Percentiles rank a stretch among this genome's conserved stretches.
These are phyloP conservation scores for Linaria vulgaris DNA, from an alignment of 257 asterid species.

Conservation along the genomic window DNA sequence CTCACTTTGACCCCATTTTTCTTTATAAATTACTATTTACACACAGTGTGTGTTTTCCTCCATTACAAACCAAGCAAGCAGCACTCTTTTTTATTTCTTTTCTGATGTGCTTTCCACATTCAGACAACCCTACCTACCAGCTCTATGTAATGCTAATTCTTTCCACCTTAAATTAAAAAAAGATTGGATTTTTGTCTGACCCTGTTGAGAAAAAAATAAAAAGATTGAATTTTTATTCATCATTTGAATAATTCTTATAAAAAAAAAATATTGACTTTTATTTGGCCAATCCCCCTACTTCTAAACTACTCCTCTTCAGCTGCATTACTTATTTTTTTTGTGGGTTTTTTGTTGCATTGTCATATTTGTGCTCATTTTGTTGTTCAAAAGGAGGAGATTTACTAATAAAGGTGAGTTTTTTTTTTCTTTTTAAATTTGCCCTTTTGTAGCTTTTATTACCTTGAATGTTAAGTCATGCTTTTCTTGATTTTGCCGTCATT, in stretches of 20 bases:
- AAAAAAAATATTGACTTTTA: slow-evolving; percentile 32
- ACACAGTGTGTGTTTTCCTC: slow-evolving; percentile 47
- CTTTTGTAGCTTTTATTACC: slow-evolving; percentile 16
- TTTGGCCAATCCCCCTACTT: slow-evolving; percentile 69
- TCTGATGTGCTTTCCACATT: slow-evolving; percentile 46
- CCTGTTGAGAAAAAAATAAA: slow-evolving; percentile 32
- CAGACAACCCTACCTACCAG: slow-evolving; percentile 53
- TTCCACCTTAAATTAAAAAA: slow-evolving; percentile 31
- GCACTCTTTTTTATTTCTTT: slow-evolving; percentile 34
- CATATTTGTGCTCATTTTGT: slow-evolving; percentile 51
- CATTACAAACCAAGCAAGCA: slow-evolving; percentile 69
- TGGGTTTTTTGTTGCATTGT: slow-evolving; percentile 51
- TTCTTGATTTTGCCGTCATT: slow-evolving; percentile 22
- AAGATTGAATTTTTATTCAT: slow-evolving; percentile 17
- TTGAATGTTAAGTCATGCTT: slow-evolving; percentile 32
- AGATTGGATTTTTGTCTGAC: slow-evolving; percentile 65
- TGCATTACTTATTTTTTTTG: slow-evolving; percentile 28
- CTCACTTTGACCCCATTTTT: slow-evolving; percentile 15
- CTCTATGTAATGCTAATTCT: slow-evolving; percentile 31
- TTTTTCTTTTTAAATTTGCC: slow-evolving; percentile 21
- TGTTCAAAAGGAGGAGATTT: slow-evolving; percentile 58
- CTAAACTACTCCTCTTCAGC: slow-evolving; percentile 46
- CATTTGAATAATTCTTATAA: slow-evolving; percentile 28
- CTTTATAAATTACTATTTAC: slow-evolving; percentile 33
- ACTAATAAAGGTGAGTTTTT: slow-evolving; percentile 41